Base-by-base conservation (phyloP, 1,139 yeast genomes). In the Lodderomyces parapsilosis region DNA sequence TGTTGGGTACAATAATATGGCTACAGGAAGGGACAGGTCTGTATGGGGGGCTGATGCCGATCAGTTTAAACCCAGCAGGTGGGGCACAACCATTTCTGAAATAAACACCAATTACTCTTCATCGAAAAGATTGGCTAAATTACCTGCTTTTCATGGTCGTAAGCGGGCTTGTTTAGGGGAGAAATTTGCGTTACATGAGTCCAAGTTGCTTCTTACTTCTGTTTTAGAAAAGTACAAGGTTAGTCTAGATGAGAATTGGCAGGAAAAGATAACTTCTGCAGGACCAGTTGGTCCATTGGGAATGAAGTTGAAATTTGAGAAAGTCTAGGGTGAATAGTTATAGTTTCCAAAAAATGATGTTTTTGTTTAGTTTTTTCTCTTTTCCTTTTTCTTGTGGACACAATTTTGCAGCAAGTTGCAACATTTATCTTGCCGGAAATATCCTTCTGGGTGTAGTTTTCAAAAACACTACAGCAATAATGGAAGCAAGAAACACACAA, bases 91-190 rank as follows among this genome's bases (percentile, higher is more conserved):
- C 0, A 52, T 58, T 2, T 66, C 62, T 2, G 71, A 69, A 15
- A 65, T 80, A 2, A 53, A 57, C 24, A 55, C 55, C 27, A 67
- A 57, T 13, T 81, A 76, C 63, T 58, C 65, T 19, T 49, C 46
- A 5, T 68, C 78, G 6, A 81, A 81, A 55, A 64, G 76, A 40
- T 59, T 56, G 17, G 69, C 76, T 9, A 63, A 63, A 8, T 56
- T 81, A 32, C 74, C 81, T 5, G 75, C 83, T 0, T 81, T 81
- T 51, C 86, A 81, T 54, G 86, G 86, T 6, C 72, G 84, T 10
- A 75, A 66, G 48, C 60, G 86, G 39, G 84, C 85, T 0, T 81
- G 86, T 55, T 57, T 81, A 27, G 86, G 86, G 4, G 86, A 81
- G 50, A 76, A 76, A 48, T 70, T 77, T 56, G 86, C 85, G 1